Evolutionary conservation across 345 rosid species (phyloP), one percentile per base, ranked within the genome.

Genomic region (Populus deltoides): DNA sequence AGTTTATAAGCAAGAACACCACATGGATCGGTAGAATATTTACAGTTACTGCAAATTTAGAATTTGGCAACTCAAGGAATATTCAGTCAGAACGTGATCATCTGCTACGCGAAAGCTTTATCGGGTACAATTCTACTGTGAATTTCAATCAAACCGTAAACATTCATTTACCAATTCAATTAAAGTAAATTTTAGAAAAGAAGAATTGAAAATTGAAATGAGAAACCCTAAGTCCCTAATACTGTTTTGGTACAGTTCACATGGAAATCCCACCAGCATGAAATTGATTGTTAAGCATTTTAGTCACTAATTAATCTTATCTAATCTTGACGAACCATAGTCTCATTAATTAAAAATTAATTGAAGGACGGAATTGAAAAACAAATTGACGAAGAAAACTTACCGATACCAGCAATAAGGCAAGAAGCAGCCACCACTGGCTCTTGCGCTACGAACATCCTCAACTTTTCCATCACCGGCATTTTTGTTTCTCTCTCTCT

Each of bases 351-450:
- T 22, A 59, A 27, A 25, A 39, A 27, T 31, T 39, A 36, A 72
- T 72, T 55, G 25, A 17, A 55, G 17, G 33, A 9, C 39, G 12
- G 25, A 73, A 16, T 47, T 22, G 59, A 25, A 45, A 22, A 18
- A 51, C 16, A 47, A 15, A 47, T 10, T 12, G 25, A 47, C 8
- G 22, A 70, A 72, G 76, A 70, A 59, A 61, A 31, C 76, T 29
- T 72, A 96, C 99, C 99, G 71, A 93, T 65, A 66, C 93, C 97
- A 62, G 87, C 99, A 72, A 96, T 91, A 70, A 92, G 89, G 83
- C 94, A 92, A 78, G 97, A 93, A 74, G 92, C 97, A 8, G 97
- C 93, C 4, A 96, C 93, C 8, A 93, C 93, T 1, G 99, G 98
- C 84, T 96, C 98, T 78, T 93, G 97, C 71, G 87, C 98, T 2